Evolutionary conservation across 2,329 filamentous ascomycete species (phyloP).

Genomic region (Endothia cerciana): DNA sequence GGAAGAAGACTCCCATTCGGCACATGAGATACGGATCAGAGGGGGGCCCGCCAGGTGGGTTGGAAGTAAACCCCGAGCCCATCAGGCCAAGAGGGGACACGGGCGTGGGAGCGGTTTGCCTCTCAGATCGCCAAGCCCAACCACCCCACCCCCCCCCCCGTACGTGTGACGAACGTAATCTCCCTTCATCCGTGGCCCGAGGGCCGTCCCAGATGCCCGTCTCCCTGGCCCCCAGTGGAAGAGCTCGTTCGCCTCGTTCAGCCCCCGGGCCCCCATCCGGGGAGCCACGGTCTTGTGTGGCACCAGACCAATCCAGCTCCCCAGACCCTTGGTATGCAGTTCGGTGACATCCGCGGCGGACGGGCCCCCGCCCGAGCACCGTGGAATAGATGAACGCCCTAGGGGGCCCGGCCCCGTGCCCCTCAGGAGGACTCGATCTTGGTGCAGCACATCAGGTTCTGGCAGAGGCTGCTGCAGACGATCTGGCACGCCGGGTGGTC

Average conservation of each 20-base stretch:
- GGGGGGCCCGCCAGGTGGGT: too few species aligned
- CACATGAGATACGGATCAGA: not conserved
- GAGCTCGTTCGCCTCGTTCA: not conserved
- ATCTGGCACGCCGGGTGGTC: slow-evolving; percentile 50
- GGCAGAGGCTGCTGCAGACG: slow-evolving; percentile 55
- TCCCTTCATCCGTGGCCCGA: not conserved
- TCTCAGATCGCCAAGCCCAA: not conserved
- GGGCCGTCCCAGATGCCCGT: not conserved
- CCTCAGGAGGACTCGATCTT: slow-evolving; percentile 23
- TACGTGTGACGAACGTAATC: too few species aligned
- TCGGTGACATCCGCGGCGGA: not conserved
- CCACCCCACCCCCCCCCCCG: not conserved
- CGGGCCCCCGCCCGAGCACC: not conserved
- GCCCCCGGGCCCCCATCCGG: not conserved
- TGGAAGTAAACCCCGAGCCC: too few species aligned
- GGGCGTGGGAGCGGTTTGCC: too few species aligned
- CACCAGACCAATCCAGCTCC: not conserved
- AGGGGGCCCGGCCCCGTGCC: too few species aligned
- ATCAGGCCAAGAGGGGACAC: not conserved
- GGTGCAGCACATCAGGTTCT: slow-evolving; percentile 56
- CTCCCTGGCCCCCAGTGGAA: not conserved
- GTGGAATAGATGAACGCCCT: too few species aligned
- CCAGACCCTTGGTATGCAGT: not conserved
- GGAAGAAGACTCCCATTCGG: not conserved
- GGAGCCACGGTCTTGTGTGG: too few species aligned